A percentile compares a stretch with the other conserved stretches of the same genome.
Conservation (phyloP, 345 rosid genomes). For the Crucihimalaya himalaica region DNA sequence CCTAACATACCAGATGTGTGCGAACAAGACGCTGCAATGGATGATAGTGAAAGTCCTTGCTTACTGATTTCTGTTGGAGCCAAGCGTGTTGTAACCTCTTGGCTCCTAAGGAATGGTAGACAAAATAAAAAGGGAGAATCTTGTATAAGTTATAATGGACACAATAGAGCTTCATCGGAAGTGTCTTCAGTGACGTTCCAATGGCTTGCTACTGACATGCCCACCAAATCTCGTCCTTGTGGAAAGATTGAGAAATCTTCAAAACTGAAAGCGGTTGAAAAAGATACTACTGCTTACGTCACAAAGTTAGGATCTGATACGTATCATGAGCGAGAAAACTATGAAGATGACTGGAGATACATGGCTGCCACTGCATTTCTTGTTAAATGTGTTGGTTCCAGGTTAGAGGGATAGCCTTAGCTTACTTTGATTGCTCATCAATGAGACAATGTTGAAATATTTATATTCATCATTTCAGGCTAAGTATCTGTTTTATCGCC, state of each 20-base stretch:
- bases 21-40: constrained; percentile 30
- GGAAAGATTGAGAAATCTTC: constrained; percentile 39
- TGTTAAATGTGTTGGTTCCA: constrained; percentile 70
- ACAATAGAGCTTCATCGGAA: constrained; percentile 26
- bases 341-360: constrained; percentile 96
- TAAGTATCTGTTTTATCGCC: constrained; percentile 72
- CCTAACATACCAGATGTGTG: constrained; percentile 26
- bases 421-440: constrained; percentile 9
- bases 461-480: constrained; percentile 49
- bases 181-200: constrained; percentile 74
- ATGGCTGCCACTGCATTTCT: constrained; percentile 92
- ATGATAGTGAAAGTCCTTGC: constrained; percentile 49
- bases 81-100: constrained; percentile 84
- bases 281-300: constrained; percentile 31
- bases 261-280: constrained; percentile 30
- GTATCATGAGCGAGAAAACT: constrained; percentile 41
- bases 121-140: constrained; percentile 35
- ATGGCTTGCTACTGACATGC: constrained; percentile 98
- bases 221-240: constrained; percentile 55
- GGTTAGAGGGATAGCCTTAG: constrained; percentile 46
- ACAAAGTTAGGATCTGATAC: constrained; percentile 33
- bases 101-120: constrained; percentile 65
- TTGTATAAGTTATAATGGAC: constrained; percentile 34
- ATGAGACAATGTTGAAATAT: constrained; percentile 1
- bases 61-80: constrained; percentile 91